Evolutionary conservation across 768 basidiomycete species (phyloP), one percentile per base, ranked within the genome.

Genomic region (Termitomyces sp.): DNA sequence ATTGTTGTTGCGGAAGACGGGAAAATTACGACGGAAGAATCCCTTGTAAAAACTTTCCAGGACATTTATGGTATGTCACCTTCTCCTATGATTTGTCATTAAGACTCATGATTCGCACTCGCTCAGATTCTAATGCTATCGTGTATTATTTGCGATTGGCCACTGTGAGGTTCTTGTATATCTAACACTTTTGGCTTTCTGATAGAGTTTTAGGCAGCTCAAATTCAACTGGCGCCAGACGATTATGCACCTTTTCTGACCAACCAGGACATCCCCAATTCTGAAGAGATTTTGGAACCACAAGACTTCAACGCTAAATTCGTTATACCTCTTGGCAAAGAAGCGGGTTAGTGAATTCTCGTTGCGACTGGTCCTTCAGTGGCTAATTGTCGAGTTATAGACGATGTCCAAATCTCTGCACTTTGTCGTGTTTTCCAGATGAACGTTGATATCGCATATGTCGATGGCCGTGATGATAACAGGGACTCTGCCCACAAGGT

Each of bases 381-480:
- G 5, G 30, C 50, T n/a, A 24, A 18, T 14, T 8, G 32, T 39
- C 20, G 7, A 30, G 27, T 22, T n/a, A 10, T 52, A 85, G 94
- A 95, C 63, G 87, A 95, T 62, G 86, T 89, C 12, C 89, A 93
- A 65, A 88, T 95, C 61, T 81, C 81, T 36, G 93, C 94, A 1
- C 76, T 96, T 12, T 81, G 87, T 18, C 76, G 82, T 34, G 88
- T 87, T 0, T 72, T 95, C 30, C 70, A 80, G 22, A 72, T 91
- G 49, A 86, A 88, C 51, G 72, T 95, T 51, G 79, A 82, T 54
- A 80, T 95, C 37, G 91, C 91, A 1, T 94, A 93, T 70, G 80
- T 97, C 27, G 92, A 93, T 70, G 87, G 91, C 2, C 82, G 77
- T 16, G 69, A 69, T 24, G 34, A 42, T 20, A 55, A 33, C 34